phyloP scores from a whole-genome alignment of 331 rosid genomes.

The Malus hybrid region DNA sequence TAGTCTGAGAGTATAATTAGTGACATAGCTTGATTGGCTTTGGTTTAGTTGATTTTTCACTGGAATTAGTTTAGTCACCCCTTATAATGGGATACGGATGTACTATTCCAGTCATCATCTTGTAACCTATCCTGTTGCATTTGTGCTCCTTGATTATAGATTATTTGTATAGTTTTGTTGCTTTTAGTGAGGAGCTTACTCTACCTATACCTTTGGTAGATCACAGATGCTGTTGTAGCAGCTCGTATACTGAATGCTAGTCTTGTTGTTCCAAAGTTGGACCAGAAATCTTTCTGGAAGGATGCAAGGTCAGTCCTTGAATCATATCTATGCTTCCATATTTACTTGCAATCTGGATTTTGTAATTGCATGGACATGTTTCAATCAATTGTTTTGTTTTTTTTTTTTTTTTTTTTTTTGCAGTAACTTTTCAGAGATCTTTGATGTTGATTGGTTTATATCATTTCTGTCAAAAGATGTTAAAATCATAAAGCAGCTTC shows the following conservation, averaged over 20 bases:
- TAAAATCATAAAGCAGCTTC: constrained; percentile 79
- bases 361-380: constrained; percentile 1
- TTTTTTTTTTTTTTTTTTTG: constrained; percentile 5
- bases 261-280: constrained; percentile 88
- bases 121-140: background rate
- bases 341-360: constrained; percentile 5
- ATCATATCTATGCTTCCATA: background rate
- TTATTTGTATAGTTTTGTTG: constrained; percentile 7
- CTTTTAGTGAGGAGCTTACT: constrained; percentile 20
- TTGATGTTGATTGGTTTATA: constrained; percentile 79
- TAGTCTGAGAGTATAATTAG: background rate
- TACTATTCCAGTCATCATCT: background rate
- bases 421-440: constrained; percentile 96
- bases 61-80: background rate
- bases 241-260: constrained; percentile 94
- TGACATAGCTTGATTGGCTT: background rate
- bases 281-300: constrained; percentile 92
- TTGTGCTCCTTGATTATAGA: constrained; percentile 7
- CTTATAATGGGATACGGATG: background rate
- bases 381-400: background rate
- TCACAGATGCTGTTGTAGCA: constrained; percentile 93
- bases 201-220: constrained; percentile 48
- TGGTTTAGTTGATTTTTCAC: background rate
- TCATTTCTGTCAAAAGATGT: constrained; percentile 69
- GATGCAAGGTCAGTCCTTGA: constrained; percentile 69